These are phyloP conservation scores for Ajuga reptans DNA, from an alignment of 305 asterid species.

Conservation along the genomic window DNA sequence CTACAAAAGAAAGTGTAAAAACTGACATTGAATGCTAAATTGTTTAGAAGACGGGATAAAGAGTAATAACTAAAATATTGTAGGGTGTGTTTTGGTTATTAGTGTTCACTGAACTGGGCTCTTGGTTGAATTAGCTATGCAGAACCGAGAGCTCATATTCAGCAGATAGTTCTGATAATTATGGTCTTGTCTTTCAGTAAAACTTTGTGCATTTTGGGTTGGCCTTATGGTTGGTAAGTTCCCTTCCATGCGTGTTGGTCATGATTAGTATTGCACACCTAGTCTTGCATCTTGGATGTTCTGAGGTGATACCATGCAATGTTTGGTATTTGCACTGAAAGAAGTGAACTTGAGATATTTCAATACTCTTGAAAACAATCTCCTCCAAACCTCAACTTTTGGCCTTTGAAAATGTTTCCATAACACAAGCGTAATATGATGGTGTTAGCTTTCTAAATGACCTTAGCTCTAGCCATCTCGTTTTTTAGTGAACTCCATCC, in stretches of 20 bases:
- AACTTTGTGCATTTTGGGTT: not conserved
- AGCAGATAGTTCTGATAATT: not conserved
- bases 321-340: not conserved
- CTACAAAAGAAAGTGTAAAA: not conserved
- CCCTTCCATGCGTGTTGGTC: not conserved
- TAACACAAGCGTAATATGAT: not conserved
- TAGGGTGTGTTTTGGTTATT: not conserved
- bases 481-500: not conserved
- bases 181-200: not conserved
- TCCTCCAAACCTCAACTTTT: not conserved
- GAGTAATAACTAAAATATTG: not conserved
- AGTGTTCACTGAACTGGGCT: not conserved
- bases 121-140: not conserved
- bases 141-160: not conserved
- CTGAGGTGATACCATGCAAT: not conserved
- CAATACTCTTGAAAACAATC: not conserved
- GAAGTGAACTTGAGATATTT: not conserved
- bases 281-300: not conserved
- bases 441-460: not conserved
- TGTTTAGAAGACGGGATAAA: not conserved
- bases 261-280: not conserved
- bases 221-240: not conserved
- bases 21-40: not conserved
- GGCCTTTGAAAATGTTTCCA: not conserved
- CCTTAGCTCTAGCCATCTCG: constrained; percentile 2